Conservation (phyloP, 257 asterid species). For the Lycium ferocissimum region DNA sequence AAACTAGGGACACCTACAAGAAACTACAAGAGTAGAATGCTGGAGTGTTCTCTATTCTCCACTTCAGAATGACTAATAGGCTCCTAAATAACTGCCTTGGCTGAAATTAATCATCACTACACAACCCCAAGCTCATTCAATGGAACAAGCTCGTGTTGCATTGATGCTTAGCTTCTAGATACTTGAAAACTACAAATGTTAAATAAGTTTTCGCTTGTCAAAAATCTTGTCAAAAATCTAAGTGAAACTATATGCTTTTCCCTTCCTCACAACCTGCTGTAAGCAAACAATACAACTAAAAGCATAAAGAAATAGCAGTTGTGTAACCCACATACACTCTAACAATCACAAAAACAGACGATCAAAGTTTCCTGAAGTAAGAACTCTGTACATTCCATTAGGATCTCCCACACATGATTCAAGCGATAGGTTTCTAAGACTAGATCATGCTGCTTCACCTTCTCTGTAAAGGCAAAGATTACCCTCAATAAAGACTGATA, state of each 20-base stretch:
- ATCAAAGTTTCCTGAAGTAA: not conserved
- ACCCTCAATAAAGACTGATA: not conserved
- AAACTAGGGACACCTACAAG: not conserved
- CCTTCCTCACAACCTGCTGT: not conserved
- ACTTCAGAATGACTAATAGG: not conserved
- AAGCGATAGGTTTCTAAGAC: not conserved
- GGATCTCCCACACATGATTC: not conserved
- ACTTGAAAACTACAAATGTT: not conserved
- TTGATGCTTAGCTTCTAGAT: not conserved
- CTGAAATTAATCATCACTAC: not conserved
- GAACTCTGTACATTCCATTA: not conserved
- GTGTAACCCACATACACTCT: no score
- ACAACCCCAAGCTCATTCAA: not conserved
- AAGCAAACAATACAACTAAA: not conserved
- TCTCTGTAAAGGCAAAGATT: not conserved
- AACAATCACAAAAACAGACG: not conserved
- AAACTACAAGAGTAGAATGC: not conserved
- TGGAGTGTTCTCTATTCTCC: not conserved
- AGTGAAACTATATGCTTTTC: not conserved
- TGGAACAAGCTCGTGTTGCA: not conserved
- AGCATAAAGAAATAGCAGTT: not conserved
- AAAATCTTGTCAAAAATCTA: not conserved
- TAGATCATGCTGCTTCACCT: conserved; percentile 21
- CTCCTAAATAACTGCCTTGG: not conserved
- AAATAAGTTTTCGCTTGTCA: not conserved